Evolutionary conservation across 2,329 filamentous ascomycete genomes (phyloP).

Genomic region (Aspergillus sp.): DNA sequence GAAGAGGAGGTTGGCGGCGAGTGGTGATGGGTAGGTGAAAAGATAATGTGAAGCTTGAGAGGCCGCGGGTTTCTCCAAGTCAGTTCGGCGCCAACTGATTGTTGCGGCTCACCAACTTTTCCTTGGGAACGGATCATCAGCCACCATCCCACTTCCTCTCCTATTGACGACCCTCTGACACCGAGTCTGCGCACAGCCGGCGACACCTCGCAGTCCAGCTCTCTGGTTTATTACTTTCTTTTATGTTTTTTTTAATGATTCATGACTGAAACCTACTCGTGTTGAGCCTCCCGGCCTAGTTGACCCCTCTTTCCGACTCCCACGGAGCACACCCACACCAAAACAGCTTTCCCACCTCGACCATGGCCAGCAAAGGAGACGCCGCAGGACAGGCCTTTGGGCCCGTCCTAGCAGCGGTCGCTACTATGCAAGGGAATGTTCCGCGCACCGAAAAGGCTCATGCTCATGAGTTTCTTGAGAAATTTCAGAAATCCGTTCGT

Average conservation of each 20-base stretch:
- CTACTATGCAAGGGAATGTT: conserved; percentile 83
- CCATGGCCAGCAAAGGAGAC: conserved; percentile 69
- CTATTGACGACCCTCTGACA: conserved; percentile 11
- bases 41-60: conserved; percentile 13
- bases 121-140: conserved; percentile 24
- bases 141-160: conserved; percentile 26
- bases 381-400: conserved; percentile 68
- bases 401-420: conserved; percentile 83
- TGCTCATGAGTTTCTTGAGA: conserved; percentile 86
- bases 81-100: conserved; percentile 10
- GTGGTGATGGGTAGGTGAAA: conserved; percentile 11
- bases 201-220: conserved; percentile 1
- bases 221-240: conserved; percentile 10
- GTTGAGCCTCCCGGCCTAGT: conserved; percentile 27
- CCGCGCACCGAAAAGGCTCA: conserved; percentile 81
- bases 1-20: conserved; percentile 5
- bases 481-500: conserved; percentile 96
- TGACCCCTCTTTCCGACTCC: conserved; percentile 24
- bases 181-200: neutral
- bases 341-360: conserved; percentile 30
- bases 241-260: conserved; percentile 22
- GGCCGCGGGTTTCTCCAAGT: conserved; percentile 11
- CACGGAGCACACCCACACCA: conserved; percentile 18
- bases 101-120: conserved; percentile 33
- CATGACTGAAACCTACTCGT: conserved; percentile 22